A percentile compares a stretch with the other conserved stretches of the same genome.
Conservation (phyloP, 768 basidiomycete species). For the Hirschioporus abietinus region DNA sequence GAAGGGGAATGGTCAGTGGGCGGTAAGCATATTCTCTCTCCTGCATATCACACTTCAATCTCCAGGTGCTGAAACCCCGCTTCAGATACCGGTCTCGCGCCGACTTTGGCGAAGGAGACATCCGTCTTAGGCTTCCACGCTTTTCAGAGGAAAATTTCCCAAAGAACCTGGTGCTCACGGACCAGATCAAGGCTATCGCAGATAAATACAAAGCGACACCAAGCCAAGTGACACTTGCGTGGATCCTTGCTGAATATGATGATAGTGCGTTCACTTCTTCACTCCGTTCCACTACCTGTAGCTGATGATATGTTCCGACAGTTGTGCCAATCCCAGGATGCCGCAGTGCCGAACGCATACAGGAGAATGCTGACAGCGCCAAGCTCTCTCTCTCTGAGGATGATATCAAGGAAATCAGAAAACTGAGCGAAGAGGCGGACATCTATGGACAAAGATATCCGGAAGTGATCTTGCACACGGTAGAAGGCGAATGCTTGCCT, state of each 20-base stretch:
- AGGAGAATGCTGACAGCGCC: constrained; percentile 23
- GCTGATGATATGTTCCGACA: constrained; percentile 4
- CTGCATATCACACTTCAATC: background rate
- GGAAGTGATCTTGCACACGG: too few species aligned
- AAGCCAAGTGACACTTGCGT: constrained; percentile 26
- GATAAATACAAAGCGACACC: constrained; percentile 25
- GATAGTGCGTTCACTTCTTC: too few species aligned
- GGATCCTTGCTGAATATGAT: constrained; percentile 20
- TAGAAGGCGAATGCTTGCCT: too few species aligned
- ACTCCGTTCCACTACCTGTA: too few species aligned
- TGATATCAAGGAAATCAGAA: constrained; percentile 21
- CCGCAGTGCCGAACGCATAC: constrained; percentile 13
- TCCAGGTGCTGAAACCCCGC: too few species aligned
- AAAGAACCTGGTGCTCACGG: constrained; percentile 28
- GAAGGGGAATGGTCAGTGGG: constrained; percentile 32
- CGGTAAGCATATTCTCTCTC: constrained; percentile 10
- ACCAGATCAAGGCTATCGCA: constrained; percentile 26
- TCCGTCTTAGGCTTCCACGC: constrained; percentile 24
- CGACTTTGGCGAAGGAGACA: constrained; percentile 26
- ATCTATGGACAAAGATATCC: constrained; percentile 14
- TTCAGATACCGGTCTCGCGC: constrained; percentile 9
- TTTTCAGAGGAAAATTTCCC: constrained; percentile 28
- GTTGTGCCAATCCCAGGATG: background rate
- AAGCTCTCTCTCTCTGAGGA: constrained; percentile 19
- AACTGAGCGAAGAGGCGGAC: constrained; percentile 11